Conservation (phyloP, 2,329 filamentous ascomycete species). For the Hansfordia pulvinata region DNA sequence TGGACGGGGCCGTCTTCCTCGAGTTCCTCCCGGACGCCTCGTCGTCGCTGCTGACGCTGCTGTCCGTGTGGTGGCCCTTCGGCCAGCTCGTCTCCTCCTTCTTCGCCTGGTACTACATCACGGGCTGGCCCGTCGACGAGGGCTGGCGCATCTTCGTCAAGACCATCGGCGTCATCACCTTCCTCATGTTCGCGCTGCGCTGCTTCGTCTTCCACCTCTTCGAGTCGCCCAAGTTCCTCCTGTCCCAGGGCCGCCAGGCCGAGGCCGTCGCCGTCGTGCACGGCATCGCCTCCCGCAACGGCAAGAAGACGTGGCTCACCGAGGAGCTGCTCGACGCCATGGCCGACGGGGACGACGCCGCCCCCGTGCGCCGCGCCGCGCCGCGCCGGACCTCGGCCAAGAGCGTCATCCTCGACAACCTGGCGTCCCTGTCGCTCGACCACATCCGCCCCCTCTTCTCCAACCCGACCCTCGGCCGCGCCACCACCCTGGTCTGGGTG, state of each 20-base stretch:
- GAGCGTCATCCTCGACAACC: slow-evolving; percentile 38
- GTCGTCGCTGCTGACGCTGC: slow-evolving; percentile 59
- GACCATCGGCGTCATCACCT: slow-evolving; percentile 58
- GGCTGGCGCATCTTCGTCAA: slow-evolving; percentile 68
- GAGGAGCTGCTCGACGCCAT: slow-evolving; percentile 51
- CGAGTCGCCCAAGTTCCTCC: slow-evolving; percentile 75
- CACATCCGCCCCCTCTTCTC: slow-evolving; percentile 54
- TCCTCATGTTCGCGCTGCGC: slow-evolving; percentile 64
- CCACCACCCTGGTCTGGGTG: slow-evolving; percentile 55
- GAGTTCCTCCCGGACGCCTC: slow-evolving; percentile 69
- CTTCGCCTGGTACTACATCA: slow-evolving; percentile 65
- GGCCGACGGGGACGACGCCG: slow-evolving; percentile 25
- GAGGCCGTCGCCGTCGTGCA: slow-evolving; percentile 74
- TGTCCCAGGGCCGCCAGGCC: slow-evolving; percentile 60
- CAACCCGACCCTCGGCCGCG: slow-evolving; percentile 33
- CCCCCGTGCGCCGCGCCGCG: slow-evolving; percentile 7
- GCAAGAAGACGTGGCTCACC: slow-evolving; percentile 60
- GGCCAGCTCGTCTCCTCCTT: slow-evolving; percentile 63
- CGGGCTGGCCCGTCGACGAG: slow-evolving; percentile 51
- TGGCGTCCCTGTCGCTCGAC: slow-evolving; percentile 53
- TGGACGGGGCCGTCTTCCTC: slow-evolving; percentile 70
- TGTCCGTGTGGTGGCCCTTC: slow-evolving; percentile 82
- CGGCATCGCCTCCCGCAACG: slow-evolving; percentile 62
- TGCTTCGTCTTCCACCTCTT: slow-evolving; percentile 72
- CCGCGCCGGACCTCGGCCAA: slow-evolving; percentile 15